Conservation (phyloP, 352 stramenopile species). For the Pythium phragmiticola region DNA sequence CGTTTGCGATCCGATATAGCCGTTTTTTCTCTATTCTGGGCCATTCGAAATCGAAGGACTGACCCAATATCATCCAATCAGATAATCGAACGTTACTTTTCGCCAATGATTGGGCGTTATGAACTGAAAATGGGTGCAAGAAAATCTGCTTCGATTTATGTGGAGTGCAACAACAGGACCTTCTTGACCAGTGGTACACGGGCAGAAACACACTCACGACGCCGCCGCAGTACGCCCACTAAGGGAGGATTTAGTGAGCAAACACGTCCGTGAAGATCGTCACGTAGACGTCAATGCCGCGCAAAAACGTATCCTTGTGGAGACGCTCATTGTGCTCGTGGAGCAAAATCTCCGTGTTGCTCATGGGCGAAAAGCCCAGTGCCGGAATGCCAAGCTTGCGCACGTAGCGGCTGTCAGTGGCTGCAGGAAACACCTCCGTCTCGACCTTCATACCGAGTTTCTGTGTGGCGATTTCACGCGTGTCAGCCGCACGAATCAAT, state of each 20-base stretch:
- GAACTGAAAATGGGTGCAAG: background rate
- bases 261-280: slow-evolving; percentile 58
- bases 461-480: slow-evolving; percentile 19
- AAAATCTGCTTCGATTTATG: background rate
- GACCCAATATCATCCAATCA: background rate
- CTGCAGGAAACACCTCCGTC: slow-evolving; percentile 93
- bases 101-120: background rate
- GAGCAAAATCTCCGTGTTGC: slow-evolving; percentile 92
- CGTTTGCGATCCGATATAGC: background rate
- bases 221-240: too few relatives aligned
- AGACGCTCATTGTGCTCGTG: slow-evolving; percentile 97
- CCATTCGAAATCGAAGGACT: slow-evolving; percentile 14
- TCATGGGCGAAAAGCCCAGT: slow-evolving; percentile 94
- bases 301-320: slow-evolving; percentile 89
- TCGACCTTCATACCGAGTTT: slow-evolving; percentile 62
- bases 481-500: background rate
- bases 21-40: slow-evolving; percentile 1
- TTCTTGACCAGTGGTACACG: background rate
- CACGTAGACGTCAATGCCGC: slow-evolving; percentile 90
- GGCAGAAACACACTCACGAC: background rate
- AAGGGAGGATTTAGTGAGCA: slow-evolving; percentile 15
- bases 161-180: background rate
- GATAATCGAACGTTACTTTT: background rate
- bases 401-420: slow-evolving; percentile 93
- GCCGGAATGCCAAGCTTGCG: slow-evolving; percentile 89